Conservation (phyloP, 2,329 filamentous ascomycete species). For the Neonectria magnoliae region DNA sequence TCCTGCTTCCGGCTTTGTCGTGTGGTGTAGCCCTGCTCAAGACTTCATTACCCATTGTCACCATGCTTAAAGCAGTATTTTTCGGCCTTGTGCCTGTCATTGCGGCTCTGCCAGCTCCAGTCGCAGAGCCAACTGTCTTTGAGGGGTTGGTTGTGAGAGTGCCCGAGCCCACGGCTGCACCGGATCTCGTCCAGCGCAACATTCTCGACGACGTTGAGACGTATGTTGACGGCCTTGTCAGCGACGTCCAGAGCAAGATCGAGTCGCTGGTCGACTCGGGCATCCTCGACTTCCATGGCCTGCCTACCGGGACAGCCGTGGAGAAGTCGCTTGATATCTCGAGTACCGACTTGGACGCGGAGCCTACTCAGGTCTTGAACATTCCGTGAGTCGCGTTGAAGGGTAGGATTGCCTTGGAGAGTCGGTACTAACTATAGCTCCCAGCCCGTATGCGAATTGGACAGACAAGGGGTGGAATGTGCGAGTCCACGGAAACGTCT, state of each 20-base stretch:
- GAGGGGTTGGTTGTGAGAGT: conserved; percentile 26
- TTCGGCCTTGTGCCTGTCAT: conserved; percentile 37
- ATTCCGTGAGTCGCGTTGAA: conserved; percentile 59
- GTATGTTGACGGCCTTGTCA: conserved; percentile 61
- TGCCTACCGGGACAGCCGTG: conserved; percentile 71
- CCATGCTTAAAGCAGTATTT: conserved; percentile 34
- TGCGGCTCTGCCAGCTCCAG: conserved; percentile 35
- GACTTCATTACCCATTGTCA: neutral
- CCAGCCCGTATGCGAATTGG: conserved; percentile 77
- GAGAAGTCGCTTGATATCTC: conserved; percentile 69
- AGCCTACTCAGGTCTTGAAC: conserved; percentile 77
- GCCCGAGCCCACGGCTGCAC: conserved; percentile 39
- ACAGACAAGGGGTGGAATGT: conserved; percentile 81
- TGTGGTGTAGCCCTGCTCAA: neutral
- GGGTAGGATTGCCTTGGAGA: neutral
- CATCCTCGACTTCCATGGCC: conserved; percentile 73
- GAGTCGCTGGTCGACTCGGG: conserved; percentile 71
- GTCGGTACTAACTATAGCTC: neutral
- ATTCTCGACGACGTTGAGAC: conserved; percentile 57
- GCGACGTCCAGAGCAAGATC: conserved; percentile 62
- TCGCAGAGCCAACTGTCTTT: conserved; percentile 35
- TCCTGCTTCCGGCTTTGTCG: too few relatives aligned
- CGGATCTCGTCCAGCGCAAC: conserved; percentile 44
- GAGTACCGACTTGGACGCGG: conserved; percentile 66
- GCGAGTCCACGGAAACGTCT: conserved; percentile 82